Conservation (phyloP, 805 yeast species). For the Yarrowia divulgata region DNA sequence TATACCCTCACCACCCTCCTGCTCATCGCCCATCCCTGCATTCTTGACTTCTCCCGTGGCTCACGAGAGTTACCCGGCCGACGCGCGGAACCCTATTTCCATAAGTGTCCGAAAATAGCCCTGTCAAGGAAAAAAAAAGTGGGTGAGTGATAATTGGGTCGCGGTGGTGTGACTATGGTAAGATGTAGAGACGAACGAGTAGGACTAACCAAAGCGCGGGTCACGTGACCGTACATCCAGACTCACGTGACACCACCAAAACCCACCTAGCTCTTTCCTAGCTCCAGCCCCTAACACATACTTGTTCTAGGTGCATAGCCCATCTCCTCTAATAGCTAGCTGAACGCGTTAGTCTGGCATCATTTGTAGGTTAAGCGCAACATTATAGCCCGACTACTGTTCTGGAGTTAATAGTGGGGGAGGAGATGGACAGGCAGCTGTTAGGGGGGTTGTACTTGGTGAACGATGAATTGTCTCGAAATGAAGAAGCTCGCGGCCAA, state of each 20-base stretch:
- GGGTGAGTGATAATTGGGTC: too few relatives aligned
- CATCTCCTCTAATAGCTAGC: conserved; percentile 12
- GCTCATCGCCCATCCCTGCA: conserved; percentile 26
- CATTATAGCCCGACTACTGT: conserved; percentile 11
- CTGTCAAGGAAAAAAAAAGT: not conserved
- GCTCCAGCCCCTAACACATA: not conserved
- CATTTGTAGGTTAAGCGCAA: conserved; percentile 30
- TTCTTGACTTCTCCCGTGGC: conserved; percentile 3
- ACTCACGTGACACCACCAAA: not conserved
- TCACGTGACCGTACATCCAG: not conserved
- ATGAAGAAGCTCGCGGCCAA: too few relatives aligned
- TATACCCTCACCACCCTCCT: not conserved
- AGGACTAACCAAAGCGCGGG: too few relatives aligned
- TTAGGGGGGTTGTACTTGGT: not conserved
- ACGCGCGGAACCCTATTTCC: conserved; percentile 5
- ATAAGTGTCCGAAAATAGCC: conserved; percentile 15
- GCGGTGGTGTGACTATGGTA: too few relatives aligned
- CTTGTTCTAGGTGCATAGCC: conserved; percentile 21
- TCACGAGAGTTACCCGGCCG: conserved; percentile 9
- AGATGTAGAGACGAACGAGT: too few relatives aligned
- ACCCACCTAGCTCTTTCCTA: too few relatives aligned
- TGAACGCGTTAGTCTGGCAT: conserved; percentile 32
- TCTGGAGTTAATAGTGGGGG: conserved; percentile 2
- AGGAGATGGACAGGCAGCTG: not conserved
- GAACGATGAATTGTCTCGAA: too few relatives aligned